Conservation (phyloP, 2,329 filamentous ascomycete genomes). For the Magnaporthiopsis incrustans region DNA sequence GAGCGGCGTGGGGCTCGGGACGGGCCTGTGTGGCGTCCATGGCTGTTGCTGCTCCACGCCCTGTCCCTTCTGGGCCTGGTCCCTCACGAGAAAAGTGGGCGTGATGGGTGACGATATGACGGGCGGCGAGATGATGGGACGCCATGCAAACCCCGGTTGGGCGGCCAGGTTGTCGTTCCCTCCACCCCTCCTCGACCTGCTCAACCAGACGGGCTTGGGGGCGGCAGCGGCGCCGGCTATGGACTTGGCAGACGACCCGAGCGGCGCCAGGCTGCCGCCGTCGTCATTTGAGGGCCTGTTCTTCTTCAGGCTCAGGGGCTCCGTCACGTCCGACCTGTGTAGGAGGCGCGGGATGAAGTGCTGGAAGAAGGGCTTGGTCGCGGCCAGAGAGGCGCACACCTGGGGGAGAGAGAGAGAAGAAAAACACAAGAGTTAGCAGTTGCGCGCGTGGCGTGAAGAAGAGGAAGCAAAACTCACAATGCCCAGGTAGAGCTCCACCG, state of each 20-base stretch:
- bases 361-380: slow-evolving; percentile 36
- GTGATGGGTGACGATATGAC: slow-evolving; percentile 3
- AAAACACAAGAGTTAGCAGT: not conserved
- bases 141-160: not conserved
- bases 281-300: not conserved
- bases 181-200: not conserved
- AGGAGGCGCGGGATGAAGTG: slow-evolving; percentile 25
- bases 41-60: not conserved
- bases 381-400: slow-evolving; percentile 36
- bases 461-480: slow-evolving; percentile 23
- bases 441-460: no score
- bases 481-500: slow-evolving; percentile 33
- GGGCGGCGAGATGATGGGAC: not conserved
- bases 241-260: not conserved
- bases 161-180: not conserved
- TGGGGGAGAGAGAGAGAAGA: no score
- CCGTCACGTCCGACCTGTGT: slow-evolving; percentile 7
- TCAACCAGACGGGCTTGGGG: not conserved
- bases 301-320: slow-evolving; percentile 10
- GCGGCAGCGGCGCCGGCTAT: not conserved
- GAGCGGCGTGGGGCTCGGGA: not conserved
- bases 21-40: not conserved
- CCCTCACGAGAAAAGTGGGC: not conserved
- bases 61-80: not conserved
- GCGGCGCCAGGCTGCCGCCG: not conserved